Evolutionary conservation across 345 rosid species (phyloP).

Genomic region (Eucalyptus paniculata): DNA sequence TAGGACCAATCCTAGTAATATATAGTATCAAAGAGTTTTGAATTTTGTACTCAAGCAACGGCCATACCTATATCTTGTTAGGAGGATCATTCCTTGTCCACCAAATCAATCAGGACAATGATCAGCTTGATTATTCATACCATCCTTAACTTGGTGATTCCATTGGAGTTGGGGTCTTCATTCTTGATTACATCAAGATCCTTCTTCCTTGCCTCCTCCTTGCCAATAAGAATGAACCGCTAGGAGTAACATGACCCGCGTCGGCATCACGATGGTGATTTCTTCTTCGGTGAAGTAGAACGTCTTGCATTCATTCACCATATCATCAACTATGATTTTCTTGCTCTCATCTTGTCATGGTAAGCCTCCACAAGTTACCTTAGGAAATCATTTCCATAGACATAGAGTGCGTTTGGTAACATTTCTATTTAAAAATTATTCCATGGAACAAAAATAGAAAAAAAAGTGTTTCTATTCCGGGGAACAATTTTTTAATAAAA

Average conservation of each 20-base stretch:
- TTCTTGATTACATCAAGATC: background rate
- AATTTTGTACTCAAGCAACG: accelerated
- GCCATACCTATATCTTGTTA: accelerated
- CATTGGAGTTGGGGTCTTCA: background rate
- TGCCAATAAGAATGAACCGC: background rate
- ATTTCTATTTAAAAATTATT: too few species aligned
- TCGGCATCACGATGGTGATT: accelerated
- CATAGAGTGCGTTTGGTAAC: too few species aligned
- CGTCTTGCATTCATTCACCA: background rate
- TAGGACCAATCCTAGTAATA: too few species aligned
- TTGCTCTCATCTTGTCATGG: too few species aligned
- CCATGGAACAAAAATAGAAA: too few species aligned
- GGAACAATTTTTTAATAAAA: too few species aligned
- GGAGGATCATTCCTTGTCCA: background rate
- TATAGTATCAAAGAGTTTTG: background rate
- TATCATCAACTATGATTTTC: too few species aligned
- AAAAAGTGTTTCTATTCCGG: too few species aligned
- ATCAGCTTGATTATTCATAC: background rate
- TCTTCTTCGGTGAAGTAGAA: background rate
- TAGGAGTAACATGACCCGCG: accelerated
- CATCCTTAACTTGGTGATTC: background rate
- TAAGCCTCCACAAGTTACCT: too few species aligned
- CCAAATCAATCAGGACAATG: background rate
- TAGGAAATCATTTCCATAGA: too few species aligned
- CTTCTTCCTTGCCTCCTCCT: background rate